Evolutionary conservation across 2,329 filamentous ascomycete genomes (phyloP), one percentile per base, ranked within the genome.

Genomic region (Fusarium sp.): DNA sequence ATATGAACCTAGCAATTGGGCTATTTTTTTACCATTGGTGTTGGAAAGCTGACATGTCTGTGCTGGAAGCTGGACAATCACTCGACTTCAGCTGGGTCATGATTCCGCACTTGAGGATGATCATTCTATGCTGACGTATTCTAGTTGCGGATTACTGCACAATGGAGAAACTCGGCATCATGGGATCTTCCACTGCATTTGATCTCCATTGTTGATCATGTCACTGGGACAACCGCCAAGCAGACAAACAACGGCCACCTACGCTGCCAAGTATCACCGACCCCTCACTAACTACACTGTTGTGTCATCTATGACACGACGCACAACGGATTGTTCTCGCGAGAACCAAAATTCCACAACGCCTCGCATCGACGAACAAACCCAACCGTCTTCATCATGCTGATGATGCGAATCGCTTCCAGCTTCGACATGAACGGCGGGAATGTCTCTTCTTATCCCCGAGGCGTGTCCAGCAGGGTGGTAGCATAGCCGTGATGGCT

Each of bases 291-390:
- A 31, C 23, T 21, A 24, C 3, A 6, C 29, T 42, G 6, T 4
- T 23, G 9, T 21, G 35, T 5, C 15, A 16, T 50, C 23, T 18
- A 29, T 3, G 12, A 58, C 5, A 13, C 47, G 41, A 10, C 39
- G 47, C 23, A 65, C 21, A 5, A 48, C 10, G 18, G 61, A 53
- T n/a, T 33, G 33, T 13, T 54, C 41, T 4, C 15, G 53, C 16
- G 61, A 65, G 35, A 47, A 66, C 61, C 53, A 65, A 28, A 47
- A 65, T n/a, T 66, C 61, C 11, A 65, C 13, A 21, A 13, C 15
- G 3, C 46, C 62, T 26, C 28, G 33, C 21, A 60, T 60, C 3
- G 16, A 6, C 11, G 20, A 60, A 12, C 61, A 65, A 15, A 23
- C 18, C 62, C 62, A 66, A 10, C 43, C 53, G 16, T n/a, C 38